A percentile compares a stretch with the other conserved stretches of the same genome.
Conservation (phyloP, 805 yeast genomes). For the Cyberlindnera maclurae region DNA sequence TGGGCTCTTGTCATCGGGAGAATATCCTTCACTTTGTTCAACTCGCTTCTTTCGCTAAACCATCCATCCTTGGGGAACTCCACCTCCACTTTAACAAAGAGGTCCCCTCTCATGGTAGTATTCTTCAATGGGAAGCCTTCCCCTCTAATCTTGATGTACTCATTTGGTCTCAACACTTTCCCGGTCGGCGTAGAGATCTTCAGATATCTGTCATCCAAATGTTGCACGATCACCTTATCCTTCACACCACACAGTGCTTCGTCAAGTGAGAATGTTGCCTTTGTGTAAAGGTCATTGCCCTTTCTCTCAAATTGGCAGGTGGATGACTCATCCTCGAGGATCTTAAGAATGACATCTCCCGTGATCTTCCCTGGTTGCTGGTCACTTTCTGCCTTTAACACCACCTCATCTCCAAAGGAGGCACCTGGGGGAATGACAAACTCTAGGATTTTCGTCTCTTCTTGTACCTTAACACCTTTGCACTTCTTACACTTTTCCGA, state of each 20-base stretch:
- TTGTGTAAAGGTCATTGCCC: slow-evolving; percentile 58
- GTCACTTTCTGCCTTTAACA: slow-evolving; percentile 67
- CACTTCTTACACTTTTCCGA: slow-evolving; percentile 79
- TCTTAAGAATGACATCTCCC: slow-evolving; percentile 70
- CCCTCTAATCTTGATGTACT: slow-evolving; percentile 49
- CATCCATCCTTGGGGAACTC: slow-evolving; percentile 83
- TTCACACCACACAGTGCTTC: slow-evolving; percentile 85
- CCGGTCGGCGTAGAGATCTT: slow-evolving; percentile 65
- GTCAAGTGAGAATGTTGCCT: slow-evolving; percentile 53
- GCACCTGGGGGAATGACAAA: slow-evolving; percentile 74
- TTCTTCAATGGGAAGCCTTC: slow-evolving; percentile 79
- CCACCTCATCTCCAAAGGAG: slow-evolving; percentile 50
- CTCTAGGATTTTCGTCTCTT: slow-evolving; percentile 66
- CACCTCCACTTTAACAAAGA: slow-evolving; percentile 62
- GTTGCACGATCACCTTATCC: slow-evolving; percentile 52
- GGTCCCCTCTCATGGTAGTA: slow-evolving; percentile 46
- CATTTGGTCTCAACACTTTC: slow-evolving; percentile 74
- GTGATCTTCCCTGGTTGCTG: slow-evolving; percentile 63
- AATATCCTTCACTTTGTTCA: slow-evolving; percentile 43
- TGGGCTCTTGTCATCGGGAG: slow-evolving; percentile 24
- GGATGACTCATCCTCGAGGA: slow-evolving; percentile 33
- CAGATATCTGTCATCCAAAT: slow-evolving; percentile 74
- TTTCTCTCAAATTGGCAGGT: slow-evolving; percentile 42
- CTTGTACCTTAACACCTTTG: slow-evolving; percentile 51
- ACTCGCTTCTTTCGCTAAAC: slow-evolving; percentile 69